phyloP scores from a whole-genome alignment of 352 stramenopile species.

The Phytopythium litorale region DNA sequence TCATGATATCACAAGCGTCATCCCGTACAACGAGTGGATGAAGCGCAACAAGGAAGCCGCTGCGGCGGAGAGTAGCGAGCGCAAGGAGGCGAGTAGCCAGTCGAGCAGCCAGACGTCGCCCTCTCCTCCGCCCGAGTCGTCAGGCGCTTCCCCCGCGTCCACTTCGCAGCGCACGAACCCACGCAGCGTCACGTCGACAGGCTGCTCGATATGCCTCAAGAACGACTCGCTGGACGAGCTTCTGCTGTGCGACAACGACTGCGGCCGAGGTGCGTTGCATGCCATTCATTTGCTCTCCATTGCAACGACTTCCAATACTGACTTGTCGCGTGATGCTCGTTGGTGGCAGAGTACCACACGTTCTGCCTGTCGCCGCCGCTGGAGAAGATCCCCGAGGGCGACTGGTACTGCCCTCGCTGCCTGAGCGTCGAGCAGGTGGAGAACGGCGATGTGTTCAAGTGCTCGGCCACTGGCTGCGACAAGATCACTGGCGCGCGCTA shows the following conservation, averaged over 20 bases:
- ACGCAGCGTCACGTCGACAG: slow-evolving; percentile 10
- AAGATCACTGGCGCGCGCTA: slow-evolving; percentile 40
- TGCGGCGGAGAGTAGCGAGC: background rate
- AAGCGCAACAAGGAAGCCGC: background rate
- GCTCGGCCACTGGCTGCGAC: slow-evolving; percentile 25
- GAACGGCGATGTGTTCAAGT: slow-evolving; percentile 24
- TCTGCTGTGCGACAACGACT: slow-evolving; percentile 52
- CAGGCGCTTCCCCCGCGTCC: too few relatives aligned
- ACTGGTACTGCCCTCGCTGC: slow-evolving; percentile 48
- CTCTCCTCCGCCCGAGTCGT: background rate
- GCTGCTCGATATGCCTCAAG: slow-evolving; percentile 24
- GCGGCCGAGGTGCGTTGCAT: slow-evolving; percentile 23
- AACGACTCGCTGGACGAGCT: slow-evolving; percentile 40
- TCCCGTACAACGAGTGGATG: background rate
- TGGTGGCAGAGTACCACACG: slow-evolving; percentile 39
- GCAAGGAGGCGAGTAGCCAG: background rate
- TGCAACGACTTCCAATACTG: background rate
- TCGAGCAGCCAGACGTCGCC: background rate
- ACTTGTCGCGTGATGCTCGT: background rate
- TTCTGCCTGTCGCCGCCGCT: slow-evolving; percentile 40
- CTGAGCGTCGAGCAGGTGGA: slow-evolving; percentile 21
- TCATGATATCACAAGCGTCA: background rate
- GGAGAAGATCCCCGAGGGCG: slow-evolving; percentile 36
- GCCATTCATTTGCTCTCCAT: background rate
- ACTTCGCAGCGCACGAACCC: background rate